Base-by-base conservation (phyloP, 768 basidiomycete genomes). In the Agaricus bisporus region DNA sequence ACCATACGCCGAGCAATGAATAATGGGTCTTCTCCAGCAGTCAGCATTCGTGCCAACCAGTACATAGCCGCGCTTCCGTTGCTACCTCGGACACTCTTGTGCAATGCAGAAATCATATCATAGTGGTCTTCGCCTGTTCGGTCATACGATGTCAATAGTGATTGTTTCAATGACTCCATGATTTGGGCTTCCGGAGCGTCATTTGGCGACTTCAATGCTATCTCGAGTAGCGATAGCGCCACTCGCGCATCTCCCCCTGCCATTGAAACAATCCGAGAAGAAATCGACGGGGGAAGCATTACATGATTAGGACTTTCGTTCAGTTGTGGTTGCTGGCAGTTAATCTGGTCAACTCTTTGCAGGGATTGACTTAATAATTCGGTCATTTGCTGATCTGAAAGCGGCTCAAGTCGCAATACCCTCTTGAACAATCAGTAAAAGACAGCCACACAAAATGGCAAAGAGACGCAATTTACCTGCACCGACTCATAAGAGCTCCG, bases 1-100 rank as follows among this genome's bases (percentile, higher is more conserved):
- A 87, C 73, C 73, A 90, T 79, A 50, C 88, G 74, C 35, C 88
- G 73, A 5, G 82, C 85, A 54, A 91, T 77, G 60, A 80, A 93
- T 44, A 90, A 60, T 3, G 91, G 87, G 66, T 93, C 90, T 64
- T 91, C 90, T 17, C 89, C 90, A 25, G 80, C 85, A 35, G 73
- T 77, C 32, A 91, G 72, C 90, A 91, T 91, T 47, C 88, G 78
- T 9, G 90, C 89, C 18, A 94, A 74, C 89, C 91, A 94, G 64
- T 93, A 94, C 73, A 92, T 70, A 5, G 91, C 91, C 0, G 89
- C 91, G 60, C 76, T 76, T 5, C 81, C 82, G 57, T 91, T 81
- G 51, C 82, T 81, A 7, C 89, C 91, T 32, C 91, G 78, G 32
- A 93, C 78, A 54, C 81, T 82, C 67, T 94, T 94, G 69, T 94